A percentile compares a stretch with the other conserved stretches of the same genome.
These are phyloP conservation scores for Canariomyces notabilis DNA, from an alignment of 2,329 filamentous ascomycete genomes.

Conservation along the genomic window DNA sequence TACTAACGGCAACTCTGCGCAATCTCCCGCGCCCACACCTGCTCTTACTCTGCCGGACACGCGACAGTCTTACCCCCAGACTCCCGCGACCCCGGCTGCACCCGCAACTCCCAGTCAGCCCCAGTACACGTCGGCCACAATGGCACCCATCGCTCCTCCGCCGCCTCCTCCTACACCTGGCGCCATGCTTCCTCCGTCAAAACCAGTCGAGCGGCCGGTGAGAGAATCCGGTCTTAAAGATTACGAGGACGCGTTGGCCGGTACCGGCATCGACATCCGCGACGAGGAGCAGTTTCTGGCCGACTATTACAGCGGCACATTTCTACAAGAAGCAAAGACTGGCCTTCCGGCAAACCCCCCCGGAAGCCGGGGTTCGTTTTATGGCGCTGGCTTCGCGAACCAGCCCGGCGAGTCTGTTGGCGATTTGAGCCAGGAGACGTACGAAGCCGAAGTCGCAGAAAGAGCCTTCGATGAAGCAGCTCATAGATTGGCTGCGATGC, in stretches of 20 bases:
- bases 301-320: conserved; percentile 52
- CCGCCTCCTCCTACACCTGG: conserved; percentile 25
- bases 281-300: conserved; percentile 82
- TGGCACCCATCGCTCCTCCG: conserved; percentile 23
- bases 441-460: conserved; percentile 59
- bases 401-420: conserved; percentile 49
- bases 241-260: conserved; percentile 78
- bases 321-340: conserved; percentile 42
- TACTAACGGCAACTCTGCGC: conserved; percentile 23
- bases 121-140: conserved; percentile 25
- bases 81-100: conserved; percentile 12
- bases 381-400: conserved; percentile 61
- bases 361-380: conserved; percentile 53
- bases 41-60: conserved; percentile 19
- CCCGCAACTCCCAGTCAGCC: conserved; percentile 14
- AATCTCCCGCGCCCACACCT: conserved; percentile 10
- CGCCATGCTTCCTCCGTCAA: conserved; percentile 55
- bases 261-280: conserved; percentile 79
- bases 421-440: conserved; percentile 54
- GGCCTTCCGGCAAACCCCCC: conserved; percentile 53
- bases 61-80: conserved; percentile 14
- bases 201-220: conserved; percentile 55
- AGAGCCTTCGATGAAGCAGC: conserved; percentile 52
- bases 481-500: conserved; percentile 52
- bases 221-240: conserved; percentile 59